phyloP scores from a whole-genome alignment of 306 rosid genomes.

The Vigna nakashimae region DNA sequence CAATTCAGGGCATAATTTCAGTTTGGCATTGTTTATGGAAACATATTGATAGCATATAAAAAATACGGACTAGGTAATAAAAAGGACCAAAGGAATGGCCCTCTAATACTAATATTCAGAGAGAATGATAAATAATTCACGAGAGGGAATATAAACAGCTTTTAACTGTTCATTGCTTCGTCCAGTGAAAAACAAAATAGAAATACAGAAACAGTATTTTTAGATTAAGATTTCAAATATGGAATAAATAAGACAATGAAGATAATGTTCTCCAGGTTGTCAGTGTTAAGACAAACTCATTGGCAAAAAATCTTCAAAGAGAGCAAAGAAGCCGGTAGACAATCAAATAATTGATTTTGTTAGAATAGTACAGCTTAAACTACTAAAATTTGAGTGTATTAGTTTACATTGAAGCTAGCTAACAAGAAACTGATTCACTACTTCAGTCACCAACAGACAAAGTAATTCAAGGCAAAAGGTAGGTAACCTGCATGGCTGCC shows the following conservation, averaged over 20 bases:
- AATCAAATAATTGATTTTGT: background rate
- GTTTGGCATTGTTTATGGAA: background rate
- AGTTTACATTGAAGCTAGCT: slow-evolving; percentile 10
- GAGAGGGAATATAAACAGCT: background rate
- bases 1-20: slow-evolving; percentile 1
- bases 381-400: background rate
- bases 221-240: background rate
- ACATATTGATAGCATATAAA: background rate
- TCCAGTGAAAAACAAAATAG: background rate
- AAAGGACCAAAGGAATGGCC: slow-evolving; percentile 16
- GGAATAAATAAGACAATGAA: background rate
- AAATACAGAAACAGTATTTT: background rate
- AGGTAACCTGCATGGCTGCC: slow-evolving; percentile 92
- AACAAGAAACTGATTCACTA: slow-evolving; percentile 21
- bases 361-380: background rate
- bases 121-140: slow-evolving; percentile 2
- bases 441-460: slow-evolving; percentile 27
- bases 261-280: background rate
- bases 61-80: background rate
- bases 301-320: background rate
- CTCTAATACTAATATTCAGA: slow-evolving; percentile 4
- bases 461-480: slow-evolving; percentile 13
- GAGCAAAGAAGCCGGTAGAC: too few relatives aligned
- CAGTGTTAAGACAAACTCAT: background rate
- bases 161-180: background rate